Percentiles rank a stretch among this genome's conserved stretches.
Conservation (phyloP, 23 red algal species). For the Gracilariopsis chorda region DNA sequence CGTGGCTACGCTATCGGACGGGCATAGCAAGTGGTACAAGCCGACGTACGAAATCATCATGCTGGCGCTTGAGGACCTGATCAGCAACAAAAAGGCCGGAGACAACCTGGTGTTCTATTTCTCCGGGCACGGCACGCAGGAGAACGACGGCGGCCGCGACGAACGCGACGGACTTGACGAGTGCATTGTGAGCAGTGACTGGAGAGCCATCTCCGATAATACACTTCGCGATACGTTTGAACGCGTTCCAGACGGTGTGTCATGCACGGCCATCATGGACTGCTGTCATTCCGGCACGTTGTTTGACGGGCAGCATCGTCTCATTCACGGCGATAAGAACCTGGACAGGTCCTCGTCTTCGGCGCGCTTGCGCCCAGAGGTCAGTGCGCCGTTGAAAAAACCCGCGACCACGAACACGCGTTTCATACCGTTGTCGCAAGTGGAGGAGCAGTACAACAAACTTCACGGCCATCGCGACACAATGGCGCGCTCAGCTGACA, state of each 20-base stretch:
- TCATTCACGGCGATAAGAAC: not conserved
- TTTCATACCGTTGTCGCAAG: no score
- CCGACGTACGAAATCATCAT: not conserved
- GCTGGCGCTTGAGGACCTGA: not conserved
- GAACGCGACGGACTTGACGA: conserved; percentile 45
- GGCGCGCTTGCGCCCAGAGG: no score
- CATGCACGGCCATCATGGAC: conserved; percentile 42
- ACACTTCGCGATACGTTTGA: not conserved
- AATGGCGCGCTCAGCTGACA: no score
- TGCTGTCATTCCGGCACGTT: conserved; percentile 24
- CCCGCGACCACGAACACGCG: no score
- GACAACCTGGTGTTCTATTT: conserved; percentile 36
- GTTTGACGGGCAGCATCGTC: conserved; percentile 7
- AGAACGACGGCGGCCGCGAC: not conserved
- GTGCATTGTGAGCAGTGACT: conserved; percentile 14
- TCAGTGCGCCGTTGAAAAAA: no score
- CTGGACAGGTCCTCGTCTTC: no score
- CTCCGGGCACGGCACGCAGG: conserved; percentile 38
- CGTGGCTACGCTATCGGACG: not conserved
- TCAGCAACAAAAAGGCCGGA: not conserved
- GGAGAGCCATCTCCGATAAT: conserved; percentile 20
- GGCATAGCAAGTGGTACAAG: not conserved
- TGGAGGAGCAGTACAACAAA: no score
- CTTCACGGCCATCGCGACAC: no score
- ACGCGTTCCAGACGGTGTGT: not conserved